Base-by-base conservation (phyloP, 23 red algal genomes). In the Gracilaria domingensis region DNA sequence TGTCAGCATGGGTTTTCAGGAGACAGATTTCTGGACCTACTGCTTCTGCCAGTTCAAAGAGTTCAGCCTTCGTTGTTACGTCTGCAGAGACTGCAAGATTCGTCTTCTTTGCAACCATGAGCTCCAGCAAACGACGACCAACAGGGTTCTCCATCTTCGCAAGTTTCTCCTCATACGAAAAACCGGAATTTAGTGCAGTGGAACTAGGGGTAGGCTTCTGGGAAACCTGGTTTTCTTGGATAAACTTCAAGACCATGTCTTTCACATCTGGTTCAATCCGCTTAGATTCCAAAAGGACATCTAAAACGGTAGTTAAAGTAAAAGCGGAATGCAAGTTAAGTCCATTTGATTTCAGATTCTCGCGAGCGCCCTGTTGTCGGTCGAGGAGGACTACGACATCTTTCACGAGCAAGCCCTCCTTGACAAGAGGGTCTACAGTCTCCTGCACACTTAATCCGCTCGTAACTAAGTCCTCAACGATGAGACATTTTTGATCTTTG, bases 391-490 rank as follows among this genome's bases (percentile, higher is more conserved):
- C 97, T 21, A 95, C 91, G 4, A 93, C 97, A 44, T 89, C 48
- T 12, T 91, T 30, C 16, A 99, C 97, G 34, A 50, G 20, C 7
- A 96, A 50, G 1, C 91, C 90, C 67, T 75, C 93, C 5, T 65
- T 61, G 0, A 23, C 20, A 42, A 99, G 90, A 34, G 93, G 81
- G 20, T 66, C 80, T 18, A 96, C 93, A n/a, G 94, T 95, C 57
- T 99, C 97, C 95, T 96, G 62, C 18, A 99, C 93, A 71, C 97
- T 99, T 20, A 56, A 34, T 6, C 97, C 97, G 60, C 74, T 85
- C 23, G 97, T 99, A 11, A 99, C 92, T 34, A 99, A 81, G 35
- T 99, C 97, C 87, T 99, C 97, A 35, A 99, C 87, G 12, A 99
- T 84, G 48, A 99, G 53, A 65, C 83, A 81, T 1, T 47, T 76